These are phyloP conservation scores for Neofusicoccum laricinum DNA, from an alignment of 2,329 filamentous ascomycete genomes.

Conservation along the genomic window DNA sequence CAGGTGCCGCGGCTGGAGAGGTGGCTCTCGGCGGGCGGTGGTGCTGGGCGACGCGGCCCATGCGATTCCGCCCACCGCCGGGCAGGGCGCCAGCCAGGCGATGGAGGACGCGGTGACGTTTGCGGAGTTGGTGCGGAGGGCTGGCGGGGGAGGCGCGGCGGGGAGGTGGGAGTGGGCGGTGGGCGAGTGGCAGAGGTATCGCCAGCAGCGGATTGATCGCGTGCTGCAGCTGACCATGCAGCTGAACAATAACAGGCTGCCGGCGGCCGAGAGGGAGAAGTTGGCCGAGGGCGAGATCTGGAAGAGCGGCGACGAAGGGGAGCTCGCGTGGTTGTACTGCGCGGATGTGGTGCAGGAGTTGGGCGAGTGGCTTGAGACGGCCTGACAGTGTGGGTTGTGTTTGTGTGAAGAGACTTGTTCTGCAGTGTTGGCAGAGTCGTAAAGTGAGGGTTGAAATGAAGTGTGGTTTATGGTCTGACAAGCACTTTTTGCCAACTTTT, in stretches of 20 bases:
- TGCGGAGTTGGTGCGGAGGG: slow-evolving; percentile 32
- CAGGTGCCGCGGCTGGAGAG: slow-evolving; percentile 20
- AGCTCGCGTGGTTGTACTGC: slow-evolving; percentile 23
- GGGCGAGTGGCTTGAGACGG: no score
- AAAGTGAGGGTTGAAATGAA: no score
- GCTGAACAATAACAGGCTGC: slow-evolving; percentile 49
- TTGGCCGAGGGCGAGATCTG: slow-evolving; percentile 20
- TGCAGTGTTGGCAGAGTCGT: no score
- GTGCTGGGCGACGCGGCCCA: slow-evolving; percentile 25
- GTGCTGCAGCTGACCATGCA: slow-evolving; percentile 49
- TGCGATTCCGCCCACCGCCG: slow-evolving; percentile 24
- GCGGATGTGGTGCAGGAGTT: slow-evolving; percentile 20
- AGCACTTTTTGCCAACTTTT: no score
- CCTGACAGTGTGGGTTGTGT: no score
- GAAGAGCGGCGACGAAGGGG: slow-evolving; percentile 20
- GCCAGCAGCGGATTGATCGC: slow-evolving; percentile 48
- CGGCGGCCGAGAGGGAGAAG: slow-evolving; percentile 29
- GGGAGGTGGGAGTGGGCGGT: background rate
- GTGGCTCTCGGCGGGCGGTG: slow-evolving; percentile 22
- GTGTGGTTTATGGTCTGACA: no score
- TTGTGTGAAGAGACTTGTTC: no score
- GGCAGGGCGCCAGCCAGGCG: slow-evolving; percentile 57
- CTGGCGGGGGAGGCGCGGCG: no score
- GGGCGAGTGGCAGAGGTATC: slow-evolving; percentile 45
- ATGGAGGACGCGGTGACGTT: slow-evolving; percentile 66